Evolutionary conservation across 1,284 basidiomycete species (phyloP).

Genomic region (Ceratorhiza oryzae-sativae): DNA sequence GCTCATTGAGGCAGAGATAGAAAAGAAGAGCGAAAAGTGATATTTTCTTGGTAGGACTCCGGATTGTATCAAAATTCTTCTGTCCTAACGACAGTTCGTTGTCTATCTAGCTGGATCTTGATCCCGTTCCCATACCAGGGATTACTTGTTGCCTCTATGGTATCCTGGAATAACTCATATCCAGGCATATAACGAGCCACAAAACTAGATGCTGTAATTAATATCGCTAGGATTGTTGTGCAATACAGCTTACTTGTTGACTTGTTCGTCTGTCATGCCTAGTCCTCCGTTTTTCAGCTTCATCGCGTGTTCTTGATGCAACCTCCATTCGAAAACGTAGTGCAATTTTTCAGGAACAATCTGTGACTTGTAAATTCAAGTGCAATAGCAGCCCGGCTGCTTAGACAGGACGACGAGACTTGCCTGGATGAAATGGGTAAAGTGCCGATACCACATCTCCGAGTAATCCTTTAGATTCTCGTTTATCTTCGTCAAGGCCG

Average conservation of each 20-base stretch:
- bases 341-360: conserved; percentile 49
- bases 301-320: conserved; percentile 88
- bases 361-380: background rate
- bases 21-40: conserved; percentile 41
- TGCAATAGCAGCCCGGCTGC: conserved; percentile 3
- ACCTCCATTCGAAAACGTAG: conserved; percentile 66
- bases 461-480: conserved; percentile 62
- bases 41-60: background rate
- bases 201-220: conserved; percentile 56
- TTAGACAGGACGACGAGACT: conserved; percentile 42
- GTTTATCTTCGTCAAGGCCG: conserved; percentile 70
- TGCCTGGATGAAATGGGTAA: conserved; percentile 77
- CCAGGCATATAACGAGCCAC: conserved; percentile 85
- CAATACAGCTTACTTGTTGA: conserved; percentile 63
- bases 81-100: conserved; percentile 9
- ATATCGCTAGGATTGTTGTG: background rate
- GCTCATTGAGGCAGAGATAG: conserved; percentile 35
- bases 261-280: conserved; percentile 85
- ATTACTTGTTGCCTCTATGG: conserved; percentile 11
- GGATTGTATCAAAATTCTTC: conserved; percentile 16
- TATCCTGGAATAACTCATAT: conserved; percentile 75
- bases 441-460: conserved; percentile 67
- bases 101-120: conserved; percentile 6
- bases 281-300: conserved; percentile 79
- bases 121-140: conserved; percentile 26